Base-by-base conservation (phyloP, 495 filamentous ascomycete genomes). In the Hyaloscypha variabilis region DNA sequence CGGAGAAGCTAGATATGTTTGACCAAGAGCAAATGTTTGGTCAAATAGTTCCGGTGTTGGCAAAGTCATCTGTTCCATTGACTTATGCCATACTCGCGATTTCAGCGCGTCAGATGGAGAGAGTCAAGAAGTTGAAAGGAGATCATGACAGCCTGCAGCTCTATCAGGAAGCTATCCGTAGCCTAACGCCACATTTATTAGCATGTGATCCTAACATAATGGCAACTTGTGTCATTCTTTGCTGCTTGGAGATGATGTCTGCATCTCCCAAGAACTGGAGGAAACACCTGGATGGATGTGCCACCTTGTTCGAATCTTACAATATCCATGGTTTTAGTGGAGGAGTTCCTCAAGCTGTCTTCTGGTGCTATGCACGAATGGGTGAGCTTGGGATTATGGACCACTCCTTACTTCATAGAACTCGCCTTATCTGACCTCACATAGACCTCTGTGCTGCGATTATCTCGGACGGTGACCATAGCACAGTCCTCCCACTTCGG, bases 331-430 rank as follows among this genome's bases (percentile, higher is more conserved):
- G 79, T 0, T 80, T 82, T 59, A 75, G 76, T 49, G 67, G 69
- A 6, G 78, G 77, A 2, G 60, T 80, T 28, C 39, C 75, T 57
- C 79, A 78, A 55, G 81, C 79, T 17, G 69, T 82, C 0, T 83
- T 83, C 50, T 83, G 81, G 81, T 83, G 80, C 57, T 82, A 79
- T 67, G 79, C 77, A 25, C 68, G 80, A 29, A 83, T 83, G 77
- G 66, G 65, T 67, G 23, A 34, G 59, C 14, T 23, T 46, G 13
- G 0, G 19, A 46, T 17, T 46, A 17, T 11, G 11, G 13, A 8
- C 6, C 19, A 0, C 17, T 46, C 39, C 31, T 21, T 21, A 31
- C 42, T 52, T 54, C 24, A 62, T 13, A 8, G 31, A 34, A 8
- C 19, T 46, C 17, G 11, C 14, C 39, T 46, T 17, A 46, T 17